Evolutionary conservation across 2,329 filamentous ascomycete genomes (phyloP), one percentile per base, ranked within the genome.

Genomic region (Bisporella sp.): DNA sequence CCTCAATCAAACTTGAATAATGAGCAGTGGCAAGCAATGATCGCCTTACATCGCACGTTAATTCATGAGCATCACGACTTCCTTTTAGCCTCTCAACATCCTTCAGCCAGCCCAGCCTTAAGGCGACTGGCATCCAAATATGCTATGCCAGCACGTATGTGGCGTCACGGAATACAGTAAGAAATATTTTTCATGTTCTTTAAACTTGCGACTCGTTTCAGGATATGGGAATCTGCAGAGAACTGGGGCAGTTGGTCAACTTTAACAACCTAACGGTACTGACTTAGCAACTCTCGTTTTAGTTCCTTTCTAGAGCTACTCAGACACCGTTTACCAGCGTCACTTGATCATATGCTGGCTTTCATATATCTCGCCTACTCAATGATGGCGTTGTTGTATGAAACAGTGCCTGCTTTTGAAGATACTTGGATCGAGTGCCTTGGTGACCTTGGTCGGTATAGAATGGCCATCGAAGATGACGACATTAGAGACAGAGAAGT

Each of bases 111-210:
- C 29, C 74, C 75, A 0, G 80, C 84, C 0, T 65, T 97, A 0
- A 76, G 79, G 3, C 73, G 80, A 0, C 67, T 96, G 0, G 85
- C 90, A 0, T 77, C 78, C 0, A 93, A 93, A 54, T 96, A 96
- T 59, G 82, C 83, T 0, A 96, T 97, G 89, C 91, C 92, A 0
- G 89, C 88, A 0, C 74, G 92, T 0, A 93, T 97, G 87, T 97
- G 93, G 93, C 77, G 89, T 0, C 88, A 76, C 85, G 92, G 88
- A 0, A 96, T 97, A 4, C 89, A 95, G 21, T 21, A 21, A 21
- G 21, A 21, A 21, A 2, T n/a, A 2, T 21, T 21, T 21, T 21
- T 21, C 21, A 21, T 21, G 21, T 21, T 21, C 21, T 21, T 21
- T 21, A 21, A 21, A 21, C 21, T 21, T 21, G 21, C 21, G 21